These are phyloP conservation scores for Trypanosoma scelopori DNA, from an alignment of 208 protist species.

Conservation along the genomic window DNA sequence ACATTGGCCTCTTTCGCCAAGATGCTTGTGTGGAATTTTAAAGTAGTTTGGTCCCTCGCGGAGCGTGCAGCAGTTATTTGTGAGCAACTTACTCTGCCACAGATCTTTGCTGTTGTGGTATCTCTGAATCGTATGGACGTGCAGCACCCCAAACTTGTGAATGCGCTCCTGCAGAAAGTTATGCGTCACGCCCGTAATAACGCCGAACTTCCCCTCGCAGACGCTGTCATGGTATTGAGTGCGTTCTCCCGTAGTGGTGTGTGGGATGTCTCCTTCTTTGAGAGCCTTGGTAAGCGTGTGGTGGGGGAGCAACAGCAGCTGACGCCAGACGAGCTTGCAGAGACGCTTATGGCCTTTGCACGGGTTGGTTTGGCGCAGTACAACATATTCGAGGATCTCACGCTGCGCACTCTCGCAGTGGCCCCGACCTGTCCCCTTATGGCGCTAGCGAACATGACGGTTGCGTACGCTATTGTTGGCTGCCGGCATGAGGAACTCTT, in stretches of 20 bases:
- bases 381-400: slow-evolving; percentile 41
- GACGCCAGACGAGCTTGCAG: slow-evolving; percentile 44
- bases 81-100: slow-evolving; percentile 31
- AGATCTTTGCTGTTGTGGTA: slow-evolving; percentile 56
- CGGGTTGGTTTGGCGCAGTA: slow-evolving; percentile 32
- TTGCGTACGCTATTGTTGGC: slow-evolving; percentile 49
- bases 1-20: slow-evolving; percentile 69
- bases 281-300: slow-evolving; percentile 19
- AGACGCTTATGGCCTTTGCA: slow-evolving; percentile 69
- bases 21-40: slow-evolving; percentile 81
- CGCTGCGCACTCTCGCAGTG: slow-evolving; percentile 48
- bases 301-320: slow-evolving; percentile 24
- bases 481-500: slow-evolving; percentile 69
- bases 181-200: slow-evolving; percentile 12
- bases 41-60: slow-evolving; percentile 53
- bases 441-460: slow-evolving; percentile 46
- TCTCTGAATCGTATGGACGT: slow-evolving; percentile 77
- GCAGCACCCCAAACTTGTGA: slow-evolving; percentile 31
- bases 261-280: slow-evolving; percentile 30
- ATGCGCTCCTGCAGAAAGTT: slow-evolving; percentile 19
- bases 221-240: slow-evolving; percentile 29
- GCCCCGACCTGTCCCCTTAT: slow-evolving; percentile 50
- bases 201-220: slow-evolving; percentile 1
- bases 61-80: slow-evolving; percentile 36
- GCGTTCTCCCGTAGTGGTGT: slow-evolving; percentile 29